Base-by-base conservation (phyloP, 106 monocot species). In the Allium cepa region DNA sequence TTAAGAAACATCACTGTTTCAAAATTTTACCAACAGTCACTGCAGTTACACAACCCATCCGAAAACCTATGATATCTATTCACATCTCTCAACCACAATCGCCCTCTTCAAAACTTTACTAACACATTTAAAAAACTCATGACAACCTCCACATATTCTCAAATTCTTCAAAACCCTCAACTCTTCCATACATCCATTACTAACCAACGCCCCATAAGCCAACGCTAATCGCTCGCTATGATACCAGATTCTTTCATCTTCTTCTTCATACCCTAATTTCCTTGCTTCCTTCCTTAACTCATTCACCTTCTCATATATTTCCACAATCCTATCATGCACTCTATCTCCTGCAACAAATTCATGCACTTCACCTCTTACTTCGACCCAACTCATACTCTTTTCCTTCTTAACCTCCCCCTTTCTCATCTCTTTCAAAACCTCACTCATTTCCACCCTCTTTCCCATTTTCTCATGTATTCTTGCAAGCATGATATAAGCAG, bases 121-220 rank as follows among this genome's bases (percentile, higher is more conserved):
- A 26, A 75, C 53, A 60, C 53, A 70, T 69, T 85, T 82, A 53
- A 89, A 89, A 16, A 79, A 75, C 56, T 89, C 85, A 77, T 89
- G 88, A 59, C 88, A 89, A 48, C 78, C 77, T 7, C 57, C 48
- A 57, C 88, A 89, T 11, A 82, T 85, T 66, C 85, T 89, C 68
- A 89, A 49, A 69, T 85, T 89, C 82, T 90, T 90, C 73, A 90
- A 73, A 46, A 90, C 78, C 60, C 89, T 82, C 72, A 90, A 17
- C 8, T 46, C 62, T 69, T 77, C 79, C 26, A 81, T 81, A 58
- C 69, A 60, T 8, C 61, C 76, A 9, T 50, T 56, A 8, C 79
- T 69, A 49, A 72, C 72, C 46, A 85, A 8, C 61, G 85, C 46
- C 10, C 69, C 82, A 56, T 75, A 85, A 8, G 80, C 90, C 75